Conservation (phyloP, 2,329 filamentous ascomycete species). For the Botrytis porri region DNA sequence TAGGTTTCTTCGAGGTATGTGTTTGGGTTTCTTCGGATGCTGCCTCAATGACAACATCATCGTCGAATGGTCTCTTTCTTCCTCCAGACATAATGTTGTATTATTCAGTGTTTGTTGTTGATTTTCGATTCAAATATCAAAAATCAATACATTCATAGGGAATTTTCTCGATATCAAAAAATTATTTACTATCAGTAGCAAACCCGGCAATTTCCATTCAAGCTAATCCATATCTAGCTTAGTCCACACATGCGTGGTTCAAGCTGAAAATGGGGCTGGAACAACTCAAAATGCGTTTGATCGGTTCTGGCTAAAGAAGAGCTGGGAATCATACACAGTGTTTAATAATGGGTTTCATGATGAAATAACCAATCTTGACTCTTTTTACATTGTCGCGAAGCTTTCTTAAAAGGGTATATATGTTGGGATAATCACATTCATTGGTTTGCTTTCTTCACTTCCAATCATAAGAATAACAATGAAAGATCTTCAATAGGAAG, state of each 20-base stretch:
- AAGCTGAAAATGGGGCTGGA: not conserved
- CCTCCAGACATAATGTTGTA: slow-evolving; percentile 23
- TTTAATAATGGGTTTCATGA: not conserved
- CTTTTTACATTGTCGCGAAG: not conserved
- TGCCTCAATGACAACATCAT: slow-evolving; percentile 23
- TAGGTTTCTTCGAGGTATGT: slow-evolving; percentile 52
- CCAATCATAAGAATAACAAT: too few species aligned
- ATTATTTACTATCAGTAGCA: slow-evolving; percentile 16
- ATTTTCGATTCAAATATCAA: not conserved
- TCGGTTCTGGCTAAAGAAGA: not conserved
- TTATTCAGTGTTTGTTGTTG: slow-evolving; percentile 10
- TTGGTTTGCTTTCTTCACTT: not conserved
- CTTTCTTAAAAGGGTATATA: not conserved
- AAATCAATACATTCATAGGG: not conserved
- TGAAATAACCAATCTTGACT: not conserved
- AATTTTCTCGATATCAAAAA: slow-evolving; percentile 17
- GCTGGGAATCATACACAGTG: not conserved
- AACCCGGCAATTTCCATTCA: not conserved
- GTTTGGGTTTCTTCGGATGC: slow-evolving; percentile 25
- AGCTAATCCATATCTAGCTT: not conserved
- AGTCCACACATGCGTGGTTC: not conserved
- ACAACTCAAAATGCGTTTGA: not conserved
- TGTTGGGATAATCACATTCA: not conserved
- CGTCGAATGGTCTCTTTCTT: slow-evolving; percentile 34
- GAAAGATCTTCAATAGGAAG: not conserved